A percentile compares a stretch with the other conserved stretches of the same genome.
These are phyloP conservation scores for Diversispora eburnea DNA, from an alignment of 192 early-diverging fungal species.

Conservation along the genomic window DNA sequence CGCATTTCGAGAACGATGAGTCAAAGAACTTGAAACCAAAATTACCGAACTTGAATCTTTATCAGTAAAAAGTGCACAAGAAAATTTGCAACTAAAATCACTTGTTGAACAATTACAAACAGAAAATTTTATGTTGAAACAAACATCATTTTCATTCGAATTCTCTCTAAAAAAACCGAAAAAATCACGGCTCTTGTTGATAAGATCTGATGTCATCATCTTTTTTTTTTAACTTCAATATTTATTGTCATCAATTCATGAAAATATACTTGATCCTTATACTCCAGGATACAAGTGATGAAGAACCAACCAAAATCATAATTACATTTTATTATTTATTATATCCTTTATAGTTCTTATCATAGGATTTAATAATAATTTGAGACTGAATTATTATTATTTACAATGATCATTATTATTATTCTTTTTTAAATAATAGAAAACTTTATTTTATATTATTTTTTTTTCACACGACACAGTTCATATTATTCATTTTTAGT, in stretches of 20 bases:
- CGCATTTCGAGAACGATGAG: slow-evolving; percentile 83
- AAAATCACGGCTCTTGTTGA: not conserved
- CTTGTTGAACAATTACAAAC: slow-evolving; percentile 49
- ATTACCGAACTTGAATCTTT: slow-evolving; percentile 67
- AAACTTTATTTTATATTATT: too few relatives aligned
- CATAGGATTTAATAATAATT: too few relatives aligned
- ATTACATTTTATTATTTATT: too few relatives aligned
- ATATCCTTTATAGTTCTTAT: too few relatives aligned
- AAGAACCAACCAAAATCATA: too few relatives aligned
- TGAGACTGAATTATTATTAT: too few relatives aligned
- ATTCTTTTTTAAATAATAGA: too few relatives aligned
- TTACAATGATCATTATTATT: too few relatives aligned
- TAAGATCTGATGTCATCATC: slow-evolving; percentile 3
- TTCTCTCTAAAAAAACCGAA: slow-evolving; percentile 41
- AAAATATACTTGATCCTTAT: not conserved
- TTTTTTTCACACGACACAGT: too few relatives aligned
- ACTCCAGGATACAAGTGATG: slow-evolving; percentile 31
- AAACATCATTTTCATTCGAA: slow-evolving; percentile 49
- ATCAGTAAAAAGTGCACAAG: slow-evolving; percentile 39
- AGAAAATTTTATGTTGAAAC: slow-evolving; percentile 53
- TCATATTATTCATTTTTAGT: too few relatives aligned
- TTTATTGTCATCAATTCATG: not conserved
- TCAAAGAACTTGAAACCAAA: slow-evolving; percentile 72
- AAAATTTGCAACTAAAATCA: slow-evolving; percentile 46
- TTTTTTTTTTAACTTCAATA: too few relatives aligned